Base-by-base conservation (phyloP, 2,329 filamentous ascomycete species). In the Fusarium gaditjirri region DNA sequence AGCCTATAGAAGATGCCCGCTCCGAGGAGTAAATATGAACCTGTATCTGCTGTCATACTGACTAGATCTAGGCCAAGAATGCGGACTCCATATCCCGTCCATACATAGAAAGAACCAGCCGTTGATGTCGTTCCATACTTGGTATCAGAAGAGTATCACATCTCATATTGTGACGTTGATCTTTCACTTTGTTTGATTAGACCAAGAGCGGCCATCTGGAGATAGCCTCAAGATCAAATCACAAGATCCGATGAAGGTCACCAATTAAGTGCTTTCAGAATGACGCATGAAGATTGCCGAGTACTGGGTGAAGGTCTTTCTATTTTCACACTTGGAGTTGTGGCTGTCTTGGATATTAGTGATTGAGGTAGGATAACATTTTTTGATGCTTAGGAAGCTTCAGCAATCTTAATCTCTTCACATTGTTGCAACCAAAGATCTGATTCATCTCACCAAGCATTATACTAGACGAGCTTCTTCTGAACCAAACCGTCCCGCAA, bases 71-170 rank as follows among this genome's bases (percentile, higher is more conserved):
- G 23, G 14, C 19, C 31, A 53, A 44, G 36, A 57, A 63, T 68
- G 52, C 35, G 19, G 46, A 54, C 23, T 6, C n/a, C 16, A 46
- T 27, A 31, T 25, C 8, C n/a, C 13, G 6, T 11, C n/a, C 21
- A 41, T 11, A 23, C 21, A 41, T 2, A 17, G 11, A 23, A 27
- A 27, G 5, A 29, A 8, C 6, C 42, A 69, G 54, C 44, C 41
- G 69, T 70, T 66, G 54, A 66, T 66, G 65, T 57, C n/a, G 47
- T 52, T 61, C 39, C 47, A 66, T 49, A 49, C 49, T 49, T 29
- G 49, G 66, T n/a, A 53, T 21, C 27, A 21, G 0, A 7, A 25
- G 36, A 9, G 17, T 27, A n/a, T 53, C 38, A 41, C 38, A 57
- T 39, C 39, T 42, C 29, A 39, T 11, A 44, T 17, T 43, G 4